Percentiles rank a stretch among this genome's conserved stretches.
Evolutionary conservation across 2,329 filamentous ascomycete genomes (phyloP).

Genomic region (Cladosporium cucumerinum): DNA sequence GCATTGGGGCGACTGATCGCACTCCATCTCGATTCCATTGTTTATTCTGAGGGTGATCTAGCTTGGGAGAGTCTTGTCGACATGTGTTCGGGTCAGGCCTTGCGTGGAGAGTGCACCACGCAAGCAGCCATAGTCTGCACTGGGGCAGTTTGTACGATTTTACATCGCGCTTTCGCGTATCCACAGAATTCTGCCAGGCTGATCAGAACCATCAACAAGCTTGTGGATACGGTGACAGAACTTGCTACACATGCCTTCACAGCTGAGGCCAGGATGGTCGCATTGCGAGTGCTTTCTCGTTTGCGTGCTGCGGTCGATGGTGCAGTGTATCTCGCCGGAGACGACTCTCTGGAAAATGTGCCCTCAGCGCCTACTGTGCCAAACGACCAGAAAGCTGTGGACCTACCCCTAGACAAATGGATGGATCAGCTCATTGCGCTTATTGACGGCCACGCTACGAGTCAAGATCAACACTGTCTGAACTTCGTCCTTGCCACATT

Average conservation of each 20-base stretch:
- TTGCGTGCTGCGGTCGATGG: conserved; percentile 24
- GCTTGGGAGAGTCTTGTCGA: conserved; percentile 14
- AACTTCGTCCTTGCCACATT: conserved; percentile 85
- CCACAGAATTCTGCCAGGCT: conserved; percentile 10
- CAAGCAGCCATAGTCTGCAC: conserved; percentile 9
- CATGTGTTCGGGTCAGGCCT: conserved; percentile 8
- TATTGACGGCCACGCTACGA: conserved; percentile 10
- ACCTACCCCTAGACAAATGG: conserved; percentile 18
- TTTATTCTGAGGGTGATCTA: conserved; percentile 11
- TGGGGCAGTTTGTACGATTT: conserved; percentile 7
- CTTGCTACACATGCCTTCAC: conserved; percentile 11
- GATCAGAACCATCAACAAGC: conserved; percentile 11
- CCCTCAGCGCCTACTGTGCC: neutral
- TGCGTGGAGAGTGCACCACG: neutral
- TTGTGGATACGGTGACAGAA: conserved; percentile 8
- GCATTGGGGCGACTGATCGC: conserved; percentile 1
- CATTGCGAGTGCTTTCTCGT: conserved; percentile 19
- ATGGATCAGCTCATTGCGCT: conserved; percentile 17
- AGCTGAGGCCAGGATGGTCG: conserved; percentile 10
- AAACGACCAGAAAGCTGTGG: conserved; percentile 10
- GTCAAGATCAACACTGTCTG: conserved; percentile 73
- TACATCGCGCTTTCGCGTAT: conserved; percentile 12
- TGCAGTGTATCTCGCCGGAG: conserved; percentile 18
- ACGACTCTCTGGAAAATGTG: neutral
- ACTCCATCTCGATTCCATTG: conserved; percentile 7